Base-by-base conservation (phyloP, 495 filamentous ascomycete species). In the Umbilicaria muhlenbergii region DNA sequence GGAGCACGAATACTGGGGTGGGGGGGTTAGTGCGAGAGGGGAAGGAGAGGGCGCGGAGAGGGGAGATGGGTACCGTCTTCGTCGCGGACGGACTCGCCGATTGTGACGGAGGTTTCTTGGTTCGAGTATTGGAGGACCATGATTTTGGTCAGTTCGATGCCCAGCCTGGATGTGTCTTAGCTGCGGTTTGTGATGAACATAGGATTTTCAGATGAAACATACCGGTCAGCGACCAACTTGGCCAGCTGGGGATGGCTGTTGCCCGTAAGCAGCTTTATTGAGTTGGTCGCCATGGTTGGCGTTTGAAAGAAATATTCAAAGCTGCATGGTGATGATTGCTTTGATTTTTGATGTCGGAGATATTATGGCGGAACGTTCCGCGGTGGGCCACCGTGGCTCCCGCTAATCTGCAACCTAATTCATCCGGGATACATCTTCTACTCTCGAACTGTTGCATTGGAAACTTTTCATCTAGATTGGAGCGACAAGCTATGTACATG, bases 121-220 rank as follows among this genome's bases (percentile, higher is more conserved):
- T 98, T 98, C 39, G 89, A 94, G 64, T 94, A 94, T 58, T 95
- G 87, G 53, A 94, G 70, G 47, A 87, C 86, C 68, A 94, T 78
- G 39, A 93, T 88, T 68, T 89, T 86, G 51, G 86, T 85, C 56
- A 89, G 68, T 55, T 96, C 86, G 56, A 95, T 89, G 36, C 91
- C 89, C 47, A 98, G 77, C 42, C 91, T 91, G 52, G 32, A 42
- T 37, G 13, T 40, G 16, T 36, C 15, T 42, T 56, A 28, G 24
- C 48, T 58, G 46, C 19, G 14, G 33, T 37, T 11, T 3, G 17
- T n/a, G n/a, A 16, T 41, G 37, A 12, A 19, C 11, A 1, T 8
- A 8, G 33, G 32, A 35, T 36, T 21, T 36, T 28, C 43, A 32
- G 13, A 15, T 18, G 7, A 11, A 44, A 52, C 67, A 50, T 74